Base-by-base conservation (phyloP, 2,329 filamentous ascomycete genomes). In the Calonectria hongkongensis region DNA sequence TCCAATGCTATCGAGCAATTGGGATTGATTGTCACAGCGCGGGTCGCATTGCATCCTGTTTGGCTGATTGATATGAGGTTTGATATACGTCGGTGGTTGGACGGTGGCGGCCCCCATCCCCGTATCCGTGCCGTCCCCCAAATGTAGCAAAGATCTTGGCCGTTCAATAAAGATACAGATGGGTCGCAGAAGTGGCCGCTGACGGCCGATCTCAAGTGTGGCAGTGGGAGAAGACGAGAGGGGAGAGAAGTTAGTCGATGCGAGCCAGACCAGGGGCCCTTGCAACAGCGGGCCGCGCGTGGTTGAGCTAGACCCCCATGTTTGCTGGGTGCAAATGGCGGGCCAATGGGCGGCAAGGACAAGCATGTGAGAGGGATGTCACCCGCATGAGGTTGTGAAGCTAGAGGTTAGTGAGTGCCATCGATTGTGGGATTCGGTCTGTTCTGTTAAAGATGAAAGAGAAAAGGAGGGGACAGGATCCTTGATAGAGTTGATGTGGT, bases 211-310 rank as follows among this genome's bases (percentile, higher is more conserved):
- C 70, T 72, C 33, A 21, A 68, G 51, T 21, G 28, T 15, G 30
- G 27, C 25, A n/a, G 16, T 25, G 18, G 30, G 43, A 50, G 54
- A 60, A 21, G 39, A 56, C 15, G 28, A 9, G 33, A 33, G 66
- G 7, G 51, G 69, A 63, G 54, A 62, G 68, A 33, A 54, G 47
- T 45, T 28, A 18, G n/a, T 65, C 21, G 39, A 36, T 13, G 47
- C 51, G 45, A 56, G 60, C 48, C 58, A 47, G 36, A 69, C 72
- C 51, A 71, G 71, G 70, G 43, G 76, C 75, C 78, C 78, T 64
- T 79, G 78, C 74, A 79, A 74, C 72, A 75, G 78, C 78, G 78
- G 78, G 75, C 78, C 78, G 78, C 76, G 76, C 66, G 74, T 66
- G 75, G 64, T 71, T 63, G 74, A 68, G 75, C 70, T 77, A 63